Conservation (phyloP, 2,329 filamentous ascomycete species). For the Diplocarpon rosae region DNA sequence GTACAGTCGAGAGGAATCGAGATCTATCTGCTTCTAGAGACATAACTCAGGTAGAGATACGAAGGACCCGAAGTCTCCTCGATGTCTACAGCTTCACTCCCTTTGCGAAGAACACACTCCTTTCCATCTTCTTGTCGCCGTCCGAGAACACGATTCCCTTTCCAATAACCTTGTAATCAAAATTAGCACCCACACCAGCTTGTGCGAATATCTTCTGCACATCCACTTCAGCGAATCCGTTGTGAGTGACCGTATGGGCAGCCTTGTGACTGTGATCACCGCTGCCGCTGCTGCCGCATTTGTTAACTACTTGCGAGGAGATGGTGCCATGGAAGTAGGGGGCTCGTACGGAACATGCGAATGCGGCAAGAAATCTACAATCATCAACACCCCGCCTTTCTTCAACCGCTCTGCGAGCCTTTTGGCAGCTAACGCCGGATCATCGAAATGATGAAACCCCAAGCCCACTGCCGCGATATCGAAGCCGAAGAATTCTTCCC, state of each 20-base stretch:
- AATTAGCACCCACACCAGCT: constrained; percentile 48
- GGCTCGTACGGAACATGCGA: constrained; percentile 7
- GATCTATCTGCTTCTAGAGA: no score
- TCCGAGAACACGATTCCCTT: constrained; percentile 22
- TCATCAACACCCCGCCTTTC: constrained; percentile 54
- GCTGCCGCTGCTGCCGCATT: not conserved
- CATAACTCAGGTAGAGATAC: no score
- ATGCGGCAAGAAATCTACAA: constrained; percentile 57
- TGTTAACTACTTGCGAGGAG: not conserved
- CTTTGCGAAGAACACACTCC: constrained; percentile 11
- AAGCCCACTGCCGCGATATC: constrained; percentile 54
- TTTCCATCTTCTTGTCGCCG: constrained; percentile 8
- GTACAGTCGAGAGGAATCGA: no score
- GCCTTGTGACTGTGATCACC: constrained; percentile 24
- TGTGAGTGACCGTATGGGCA: constrained; percentile 46
- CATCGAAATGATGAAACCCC: constrained; percentile 57
- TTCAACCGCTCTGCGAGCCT: constrained; percentile 50
- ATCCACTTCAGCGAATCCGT: constrained; percentile 52
- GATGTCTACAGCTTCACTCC: constrained; percentile 6
- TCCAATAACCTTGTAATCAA: constrained; percentile 36
- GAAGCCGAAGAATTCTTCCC: constrained; percentile 51
- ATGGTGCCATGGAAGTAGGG: not conserved
- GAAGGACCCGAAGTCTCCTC: no score
- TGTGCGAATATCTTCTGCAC: constrained; percentile 49
- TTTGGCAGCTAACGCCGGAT: constrained; percentile 48